phyloP scores from a whole-genome alignment of 148 eudicot species.

The Mesembryanthemum crystallinum region DNA sequence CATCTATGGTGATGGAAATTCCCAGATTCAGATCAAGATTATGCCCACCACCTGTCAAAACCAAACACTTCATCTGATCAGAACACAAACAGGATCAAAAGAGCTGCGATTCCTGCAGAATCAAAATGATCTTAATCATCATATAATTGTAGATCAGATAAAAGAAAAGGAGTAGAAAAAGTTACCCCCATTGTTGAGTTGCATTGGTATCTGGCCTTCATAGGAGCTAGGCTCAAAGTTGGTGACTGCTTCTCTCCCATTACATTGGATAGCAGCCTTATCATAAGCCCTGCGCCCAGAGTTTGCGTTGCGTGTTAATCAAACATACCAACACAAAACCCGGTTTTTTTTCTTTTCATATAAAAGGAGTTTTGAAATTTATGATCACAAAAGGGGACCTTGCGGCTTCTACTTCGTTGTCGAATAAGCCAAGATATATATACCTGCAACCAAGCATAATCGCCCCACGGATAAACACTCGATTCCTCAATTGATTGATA shows the following conservation, averaged over 20 bases:
- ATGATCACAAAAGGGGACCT: slow-evolving; percentile 52
- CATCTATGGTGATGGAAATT: slow-evolving; percentile 32
- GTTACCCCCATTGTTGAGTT: slow-evolving; percentile 44
- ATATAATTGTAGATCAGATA: background rate
- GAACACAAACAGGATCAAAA: background rate
- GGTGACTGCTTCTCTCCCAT: slow-evolving; percentile 64
- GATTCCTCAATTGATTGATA: slow-evolving; percentile 20
- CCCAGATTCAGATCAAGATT: slow-evolving; percentile 51
- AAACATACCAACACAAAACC: slow-evolving; percentile 5
- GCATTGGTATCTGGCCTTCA: slow-evolving; percentile 37
- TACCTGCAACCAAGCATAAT: slow-evolving; percentile 73
- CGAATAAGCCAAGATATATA: slow-evolving; percentile 84
- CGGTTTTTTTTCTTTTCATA: background rate
- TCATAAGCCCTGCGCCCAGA: slow-evolving; percentile 70
- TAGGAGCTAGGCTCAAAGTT: slow-evolving; percentile 61
- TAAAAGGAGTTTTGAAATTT: slow-evolving; percentile 18
- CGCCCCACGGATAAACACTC: slow-evolving; percentile 41
- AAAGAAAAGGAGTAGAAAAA: background rate
- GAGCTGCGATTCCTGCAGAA: background rate
- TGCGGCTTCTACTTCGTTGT: slow-evolving; percentile 84
- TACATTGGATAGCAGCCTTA: slow-evolving; percentile 67
- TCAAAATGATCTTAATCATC: background rate
- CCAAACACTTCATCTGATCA: slow-evolving; percentile 20
- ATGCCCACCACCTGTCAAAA: slow-evolving; percentile 31
- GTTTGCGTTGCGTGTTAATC: slow-evolving; percentile 9